Base-by-base conservation (phyloP, 78 protist genomes). In the Protostelium mycophagum region DNA sequence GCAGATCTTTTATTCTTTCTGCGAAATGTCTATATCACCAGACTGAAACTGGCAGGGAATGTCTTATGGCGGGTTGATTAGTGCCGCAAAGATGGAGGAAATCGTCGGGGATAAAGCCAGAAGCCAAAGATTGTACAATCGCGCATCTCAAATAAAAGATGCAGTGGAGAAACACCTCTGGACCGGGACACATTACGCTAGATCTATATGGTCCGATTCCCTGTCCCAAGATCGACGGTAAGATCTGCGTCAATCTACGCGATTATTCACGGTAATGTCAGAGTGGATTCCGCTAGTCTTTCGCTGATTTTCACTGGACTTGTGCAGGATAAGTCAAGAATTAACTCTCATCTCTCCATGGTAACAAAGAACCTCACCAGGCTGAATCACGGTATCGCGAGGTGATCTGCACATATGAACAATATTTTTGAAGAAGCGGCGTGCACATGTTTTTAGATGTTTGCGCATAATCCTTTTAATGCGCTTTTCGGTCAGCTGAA, bases 41-140 rank as follows among this genome's bases (percentile, higher is more conserved):
- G 31, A 51, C 16, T n/a, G n/a, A n/a, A 51, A 16, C 5, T 51
- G 90, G 0, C 88, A 91, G 73, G 84, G 36, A 28, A 38, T 91
- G 39, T 89, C 89, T 23, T 86, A n/a, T 37, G 93, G 85, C 28
- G 93, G 93, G 1, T 29, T 91, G n/a, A 28, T 1, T 1, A 28
- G 88, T 23, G 88, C 93, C 29, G 0, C 85, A 0, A 36, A 87
- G 34, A 36, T 38, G 28, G 93, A 86, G 31, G 88, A 37, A 1
- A 29, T 31, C 35, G 35, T 25, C 63, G 37, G 37, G 31, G 37
- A 86, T 39, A 1, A 29, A 1, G 5, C 1, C 5, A 37, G 37
- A 10, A 34, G 34, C 35, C 1, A 16, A 36, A 29, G 35, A 36
- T n/a, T 1, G 1, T 23, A n/a, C 1, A 9, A 34, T 9, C 16